Evolutionary conservation across 2,329 filamentous ascomycete genomes (phyloP).

Genomic region (Colletotrichum chrysophilum): DNA sequence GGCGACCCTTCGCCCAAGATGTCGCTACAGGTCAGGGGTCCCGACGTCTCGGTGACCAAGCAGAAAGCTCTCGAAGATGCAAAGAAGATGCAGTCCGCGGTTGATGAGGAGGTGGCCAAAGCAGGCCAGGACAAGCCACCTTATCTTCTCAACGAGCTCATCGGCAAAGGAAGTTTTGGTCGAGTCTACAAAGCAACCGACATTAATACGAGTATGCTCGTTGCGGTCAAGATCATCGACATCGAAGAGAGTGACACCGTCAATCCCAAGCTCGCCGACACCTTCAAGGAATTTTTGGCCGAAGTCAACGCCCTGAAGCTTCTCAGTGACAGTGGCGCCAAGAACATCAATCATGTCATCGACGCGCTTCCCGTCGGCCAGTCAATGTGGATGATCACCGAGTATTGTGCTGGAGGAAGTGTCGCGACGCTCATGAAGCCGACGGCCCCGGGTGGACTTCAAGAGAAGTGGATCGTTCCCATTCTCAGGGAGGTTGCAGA

Average conservation of each 20-base stretch:
- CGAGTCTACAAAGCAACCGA: constrained; percentile 72
- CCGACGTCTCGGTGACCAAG: constrained; percentile 53
- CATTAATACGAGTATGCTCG: constrained; percentile 54
- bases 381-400: constrained; percentile 87
- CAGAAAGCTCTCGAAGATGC: constrained; percentile 72
- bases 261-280: constrained; percentile 69
- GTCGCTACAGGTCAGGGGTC: constrained; percentile 47
- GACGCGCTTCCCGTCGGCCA: constrained; percentile 79
- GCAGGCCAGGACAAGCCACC: constrained; percentile 65
- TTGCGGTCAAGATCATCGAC: constrained; percentile 84
- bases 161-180: constrained; percentile 77
- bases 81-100: constrained; percentile 69
- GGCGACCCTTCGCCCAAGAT: constrained; percentile 28
- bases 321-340: constrained; percentile 74
- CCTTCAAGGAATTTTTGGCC: constrained; percentile 73
- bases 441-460: constrained; percentile 68
- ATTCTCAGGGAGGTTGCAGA: constrained; percentile 71
- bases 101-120: constrained; percentile 66
- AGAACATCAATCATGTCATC: constrained; percentile 82
- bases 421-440: constrained; percentile 76
- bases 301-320: constrained; percentile 74
- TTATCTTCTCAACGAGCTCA: constrained; percentile 74
- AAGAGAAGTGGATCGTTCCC: constrained; percentile 73
- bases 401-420: constrained; percentile 85
- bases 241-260: constrained; percentile 78